Evolutionary conservation across 2,329 filamentous ascomycete genomes (phyloP).

Genomic region (Ascochyta rabiei): DNA sequence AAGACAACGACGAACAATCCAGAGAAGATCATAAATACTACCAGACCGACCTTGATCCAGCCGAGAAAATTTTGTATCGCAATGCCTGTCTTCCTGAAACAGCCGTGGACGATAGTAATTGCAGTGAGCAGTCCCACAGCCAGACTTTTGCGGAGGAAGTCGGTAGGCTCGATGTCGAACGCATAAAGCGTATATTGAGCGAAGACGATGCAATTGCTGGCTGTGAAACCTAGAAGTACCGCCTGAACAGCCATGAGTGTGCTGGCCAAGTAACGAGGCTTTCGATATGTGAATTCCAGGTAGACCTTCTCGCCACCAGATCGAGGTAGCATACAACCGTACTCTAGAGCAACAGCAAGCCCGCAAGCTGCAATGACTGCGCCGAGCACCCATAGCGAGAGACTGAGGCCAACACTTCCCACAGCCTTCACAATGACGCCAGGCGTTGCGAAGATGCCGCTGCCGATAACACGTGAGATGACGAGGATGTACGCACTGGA

Average conservation of each 20-base stretch:
- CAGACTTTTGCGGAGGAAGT: constrained; percentile 60
- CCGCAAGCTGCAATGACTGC: constrained; percentile 67
- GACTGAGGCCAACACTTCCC: constrained; percentile 68
- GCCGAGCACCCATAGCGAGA: constrained; percentile 68
- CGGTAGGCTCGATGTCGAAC: constrained; percentile 57
- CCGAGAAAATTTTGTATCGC: constrained; percentile 49
- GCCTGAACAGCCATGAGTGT: constrained; percentile 68
- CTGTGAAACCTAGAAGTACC: constrained; percentile 69
- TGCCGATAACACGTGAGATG: constrained; percentile 71
- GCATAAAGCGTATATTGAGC: constrained; percentile 69
- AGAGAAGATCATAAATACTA: constrained; percentile 49
- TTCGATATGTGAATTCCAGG: constrained; percentile 70
- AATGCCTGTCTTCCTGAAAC: constrained; percentile 46
- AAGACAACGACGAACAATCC: constrained; percentile 46
- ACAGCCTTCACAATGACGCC: constrained; percentile 69
- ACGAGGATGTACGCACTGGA: constrained; percentile 69
- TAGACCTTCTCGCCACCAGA: constrained; percentile 73
- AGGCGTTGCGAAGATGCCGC: constrained; percentile 74
- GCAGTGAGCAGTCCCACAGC: constrained; percentile 47
- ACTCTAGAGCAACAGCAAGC: constrained; percentile 68
- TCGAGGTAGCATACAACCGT: constrained; percentile 72
- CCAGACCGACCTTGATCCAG: constrained; percentile 48
- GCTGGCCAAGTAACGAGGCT: constrained; percentile 68
- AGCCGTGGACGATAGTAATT: constrained; percentile 48
- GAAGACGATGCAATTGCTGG: constrained; percentile 73